phyloP scores from a whole-genome alignment of 352 stramenopile species.

The Phytophthora hibernalis region DNA sequence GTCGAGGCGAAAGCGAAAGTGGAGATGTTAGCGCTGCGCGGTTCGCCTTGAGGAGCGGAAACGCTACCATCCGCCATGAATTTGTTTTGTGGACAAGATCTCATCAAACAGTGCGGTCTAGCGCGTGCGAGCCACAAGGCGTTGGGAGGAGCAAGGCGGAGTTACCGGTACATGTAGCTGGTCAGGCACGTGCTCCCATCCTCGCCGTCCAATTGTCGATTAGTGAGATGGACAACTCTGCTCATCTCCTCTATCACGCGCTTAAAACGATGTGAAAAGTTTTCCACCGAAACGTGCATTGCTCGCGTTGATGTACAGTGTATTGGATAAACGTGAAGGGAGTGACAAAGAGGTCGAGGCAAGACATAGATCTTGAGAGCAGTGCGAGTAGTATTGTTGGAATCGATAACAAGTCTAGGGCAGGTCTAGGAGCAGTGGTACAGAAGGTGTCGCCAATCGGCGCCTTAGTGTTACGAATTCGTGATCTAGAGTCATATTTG shows the following conservation, averaged over 20 bases:
- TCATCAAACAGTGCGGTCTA: neutral
- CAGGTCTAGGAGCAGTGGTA: neutral
- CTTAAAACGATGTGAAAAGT: neutral
- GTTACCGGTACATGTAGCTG: too few relatives aligned
- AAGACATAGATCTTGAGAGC: too few relatives aligned
- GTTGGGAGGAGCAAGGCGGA: neutral
- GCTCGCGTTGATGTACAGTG: neutral
- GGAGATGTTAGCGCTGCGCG: neutral
- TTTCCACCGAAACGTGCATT: neutral
- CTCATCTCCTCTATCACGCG: neutral
- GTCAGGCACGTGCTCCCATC: slow-evolving; percentile 6
- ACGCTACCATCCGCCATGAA: neutral
- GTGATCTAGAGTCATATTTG: slow-evolving; percentile 8
- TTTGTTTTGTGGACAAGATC: neutral
- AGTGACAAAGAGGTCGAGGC: too few relatives aligned
- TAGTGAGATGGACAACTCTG: slow-evolving; percentile 12
- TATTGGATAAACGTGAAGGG: neutral
- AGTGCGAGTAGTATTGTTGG: too few relatives aligned
- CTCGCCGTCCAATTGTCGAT: slow-evolving; percentile 15
- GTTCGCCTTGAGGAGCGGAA: neutral
- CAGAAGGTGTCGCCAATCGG: neutral
- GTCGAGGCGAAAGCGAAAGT: slow-evolving; percentile 17
- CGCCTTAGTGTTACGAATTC: slow-evolving; percentile 1
- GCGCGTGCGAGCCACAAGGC: slow-evolving; percentile 1
- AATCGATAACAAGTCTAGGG: too few relatives aligned